Percentiles rank a stretch among this genome's conserved stretches.
These are phyloP conservation scores for Rhipidocladum racemiflorum DNA, from an alignment of 176 grass and related monocot species.

Conservation along the genomic window DNA sequence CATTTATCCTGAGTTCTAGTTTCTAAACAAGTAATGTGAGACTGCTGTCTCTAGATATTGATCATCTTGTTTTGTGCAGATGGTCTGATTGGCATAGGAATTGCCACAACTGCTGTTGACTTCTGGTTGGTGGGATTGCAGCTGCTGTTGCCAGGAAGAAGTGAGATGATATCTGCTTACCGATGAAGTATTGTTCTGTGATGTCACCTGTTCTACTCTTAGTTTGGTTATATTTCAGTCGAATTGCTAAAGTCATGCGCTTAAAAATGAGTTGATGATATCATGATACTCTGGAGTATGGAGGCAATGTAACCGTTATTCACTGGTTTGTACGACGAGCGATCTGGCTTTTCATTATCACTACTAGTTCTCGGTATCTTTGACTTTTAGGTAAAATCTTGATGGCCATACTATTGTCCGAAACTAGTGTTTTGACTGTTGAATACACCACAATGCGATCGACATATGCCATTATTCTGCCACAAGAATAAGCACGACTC, in stretches of 20 bases:
- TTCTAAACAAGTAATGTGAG: neutral
- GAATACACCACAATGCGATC: neutral
- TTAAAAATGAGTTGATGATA: slow-evolving; percentile 23
- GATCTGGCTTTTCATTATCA: slow-evolving; percentile 1
- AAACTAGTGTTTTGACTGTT: neutral
- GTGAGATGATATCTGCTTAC: slow-evolving; percentile 17
- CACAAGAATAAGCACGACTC: neutral
- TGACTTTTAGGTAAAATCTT: neutral
- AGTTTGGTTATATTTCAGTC: neutral
- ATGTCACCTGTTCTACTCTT: neutral
- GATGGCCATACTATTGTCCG: neutral
- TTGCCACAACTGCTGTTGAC: slow-evolving; percentile 66
- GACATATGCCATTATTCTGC: neutral
- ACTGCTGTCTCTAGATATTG: neutral
- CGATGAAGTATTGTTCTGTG: neutral
- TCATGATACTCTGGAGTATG: neutral
- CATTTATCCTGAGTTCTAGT: neutral
- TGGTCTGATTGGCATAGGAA: slow-evolving; percentile 87
- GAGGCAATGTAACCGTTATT: neutral
- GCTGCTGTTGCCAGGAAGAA: slow-evolving; percentile 67
- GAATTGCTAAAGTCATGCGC: neutral
- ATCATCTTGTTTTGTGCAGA: slow-evolving; percentile 37
- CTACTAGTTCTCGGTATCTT: neutral
- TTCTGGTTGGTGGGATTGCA: slow-evolving; percentile 81
- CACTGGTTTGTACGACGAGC: neutral